These are phyloP conservation scores for Talaromyces wortmannii DNA, from an alignment of 495 filamentous ascomycete genomes.

Conservation along the genomic window DNA sequence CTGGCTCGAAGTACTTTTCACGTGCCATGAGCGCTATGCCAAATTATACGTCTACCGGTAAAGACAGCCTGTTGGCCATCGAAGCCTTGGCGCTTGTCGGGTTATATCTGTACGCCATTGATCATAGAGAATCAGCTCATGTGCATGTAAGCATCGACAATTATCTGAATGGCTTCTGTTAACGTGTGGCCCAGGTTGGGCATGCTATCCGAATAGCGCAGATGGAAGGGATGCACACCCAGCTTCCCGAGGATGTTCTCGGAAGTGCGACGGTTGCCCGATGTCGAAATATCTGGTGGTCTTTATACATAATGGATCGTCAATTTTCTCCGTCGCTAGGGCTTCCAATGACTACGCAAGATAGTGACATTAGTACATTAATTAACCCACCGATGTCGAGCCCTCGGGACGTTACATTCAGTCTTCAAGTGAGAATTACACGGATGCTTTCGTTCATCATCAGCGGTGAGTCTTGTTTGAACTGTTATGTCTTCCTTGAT, in stretches of 20 bases:
- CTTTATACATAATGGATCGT: constrained; percentile 29
- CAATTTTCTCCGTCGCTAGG: constrained; percentile 29
- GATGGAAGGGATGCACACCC: constrained; percentile 26
- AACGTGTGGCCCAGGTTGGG: constrained; percentile 16
- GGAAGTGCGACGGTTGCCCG: constrained; percentile 17
- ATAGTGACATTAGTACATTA: constrained; percentile 27
- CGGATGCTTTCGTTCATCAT: constrained; percentile 21
- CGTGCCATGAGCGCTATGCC: constrained; percentile 33
- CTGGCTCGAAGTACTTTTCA: constrained; percentile 24
- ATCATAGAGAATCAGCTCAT: constrained; percentile 24
- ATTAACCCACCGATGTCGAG: constrained; percentile 13
- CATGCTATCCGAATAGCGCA: constrained; percentile 32
- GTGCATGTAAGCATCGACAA: constrained; percentile 17
- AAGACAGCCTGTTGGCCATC: constrained; percentile 20
- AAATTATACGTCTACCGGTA: constrained; percentile 18
- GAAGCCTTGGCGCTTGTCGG: constrained; percentile 25
- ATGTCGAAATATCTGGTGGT: constrained; percentile 31
- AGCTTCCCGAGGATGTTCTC: constrained; percentile 25
- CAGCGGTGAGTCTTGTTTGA: constrained; percentile 6
- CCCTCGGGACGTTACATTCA: constrained; percentile 17
- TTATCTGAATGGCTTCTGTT: background rate
- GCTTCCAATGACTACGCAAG: constrained; percentile 22
- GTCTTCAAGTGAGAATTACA: constrained; percentile 25
- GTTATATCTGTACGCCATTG: constrained; percentile 30
- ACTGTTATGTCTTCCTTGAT: background rate